A percentile compares a stretch with the other conserved stretches of the same genome.
These are phyloP conservation scores for Penstemon barbatus DNA, from an alignment of 257 asterid genomes.

Conservation along the genomic window DNA sequence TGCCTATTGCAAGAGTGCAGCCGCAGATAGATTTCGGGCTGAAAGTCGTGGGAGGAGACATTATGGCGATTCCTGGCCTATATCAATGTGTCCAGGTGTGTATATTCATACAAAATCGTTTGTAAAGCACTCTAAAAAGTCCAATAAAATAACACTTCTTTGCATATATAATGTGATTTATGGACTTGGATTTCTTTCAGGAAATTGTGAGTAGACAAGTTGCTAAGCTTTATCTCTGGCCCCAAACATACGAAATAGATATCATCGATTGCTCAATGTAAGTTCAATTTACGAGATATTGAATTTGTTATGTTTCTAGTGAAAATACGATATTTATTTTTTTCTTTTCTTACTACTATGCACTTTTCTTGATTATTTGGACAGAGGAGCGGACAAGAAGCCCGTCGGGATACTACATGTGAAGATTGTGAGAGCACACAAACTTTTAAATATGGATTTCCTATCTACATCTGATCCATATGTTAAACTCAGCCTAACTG, in stretches of 20 bases:
- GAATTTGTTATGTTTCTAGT: background rate
- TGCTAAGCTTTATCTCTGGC: constrained; percentile 71
- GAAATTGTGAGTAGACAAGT: constrained; percentile 54
- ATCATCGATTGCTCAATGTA: constrained; percentile 72
- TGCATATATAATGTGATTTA: background rate
- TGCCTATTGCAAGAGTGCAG: constrained; percentile 49
- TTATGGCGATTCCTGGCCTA: constrained; percentile 84
- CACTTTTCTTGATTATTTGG: background rate
- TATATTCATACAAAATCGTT: background rate
- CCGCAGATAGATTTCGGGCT: constrained; percentile 85
- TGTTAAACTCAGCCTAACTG: constrained; percentile 68
- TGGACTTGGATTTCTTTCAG: constrained; percentile 39
- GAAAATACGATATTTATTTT: background rate
- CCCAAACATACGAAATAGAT: constrained; percentile 58
- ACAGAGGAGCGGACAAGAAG: constrained; percentile 73
- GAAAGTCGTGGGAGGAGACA: constrained; percentile 62
- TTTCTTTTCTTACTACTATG: background rate
- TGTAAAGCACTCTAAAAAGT: too few relatives aligned
- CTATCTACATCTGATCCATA: constrained; percentile 75
- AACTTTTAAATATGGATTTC: constrained; percentile 68
- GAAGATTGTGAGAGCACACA: constrained; percentile 60
- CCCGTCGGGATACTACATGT: constrained; percentile 86
- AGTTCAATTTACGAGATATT: constrained; percentile 34
- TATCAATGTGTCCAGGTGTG: constrained; percentile 69
- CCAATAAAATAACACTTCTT: background rate